Base-by-base conservation (phyloP, 148 eudicot genomes). In the Silene uniflora region DNA sequence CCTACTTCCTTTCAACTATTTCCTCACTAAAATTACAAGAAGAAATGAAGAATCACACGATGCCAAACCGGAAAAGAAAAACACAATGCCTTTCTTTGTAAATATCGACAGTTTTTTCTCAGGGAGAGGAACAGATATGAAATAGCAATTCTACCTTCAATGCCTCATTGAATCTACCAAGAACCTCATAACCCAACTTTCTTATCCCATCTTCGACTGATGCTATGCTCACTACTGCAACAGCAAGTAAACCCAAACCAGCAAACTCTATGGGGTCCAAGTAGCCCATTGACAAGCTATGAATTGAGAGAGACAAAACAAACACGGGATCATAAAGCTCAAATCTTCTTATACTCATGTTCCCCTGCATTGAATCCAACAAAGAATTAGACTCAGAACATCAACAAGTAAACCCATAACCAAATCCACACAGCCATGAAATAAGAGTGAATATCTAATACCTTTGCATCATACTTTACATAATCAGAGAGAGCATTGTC, bases 211-310 rank as follows among this genome's bases (percentile, higher is more conserved):
- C 85, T 35, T 84, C 86, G 55, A 92, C 87, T 73, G 99, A 95
- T 65, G 97, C 93, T 78, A 95, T 74, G 85, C 97, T 92, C 77
- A 89, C 87, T 54, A 95, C 79, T 63, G 93, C 88, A 83, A 92
- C 77, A 69, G 96, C 96, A 77, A 95, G 97, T 86, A 95, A 83
- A 72, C 99, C 97, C 59, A 87, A 81, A 84, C 91, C 89, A 80
- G 93, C 92, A 83, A 90, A 92, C 82, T 95, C 99, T 78, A 86
- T 19, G 21, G 96, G 90, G 75, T 95, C 97, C 73, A 92, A 76
- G 85, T 83, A 90, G 75, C 82, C 86, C 92, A 86, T 86, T 22
- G 90, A 86, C 87, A 95, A 81, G 76, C 89, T 78, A 76, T 92
- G 93, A 83, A 89, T 85, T 17, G 99, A 88, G 75, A 95, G 86